phyloP scores from a whole-genome alignment of 345 rosid genomes.

The Linum trigynum region DNA sequence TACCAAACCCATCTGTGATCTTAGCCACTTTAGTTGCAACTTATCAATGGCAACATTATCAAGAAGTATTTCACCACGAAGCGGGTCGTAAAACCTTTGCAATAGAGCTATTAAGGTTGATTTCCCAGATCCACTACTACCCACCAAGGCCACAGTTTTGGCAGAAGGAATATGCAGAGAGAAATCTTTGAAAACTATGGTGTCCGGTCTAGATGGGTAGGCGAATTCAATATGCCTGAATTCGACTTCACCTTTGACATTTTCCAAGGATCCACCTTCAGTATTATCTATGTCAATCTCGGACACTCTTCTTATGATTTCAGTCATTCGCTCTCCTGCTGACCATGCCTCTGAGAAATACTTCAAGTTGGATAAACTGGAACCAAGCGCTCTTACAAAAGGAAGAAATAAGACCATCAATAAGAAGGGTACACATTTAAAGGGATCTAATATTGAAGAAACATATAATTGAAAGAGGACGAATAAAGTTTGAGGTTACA shows the following conservation, averaged over 20 bases:
- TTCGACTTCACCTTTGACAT: conserved; percentile 51
- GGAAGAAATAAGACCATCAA: neutral
- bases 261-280: conserved; percentile 39
- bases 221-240: conserved; percentile 49
- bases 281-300: conserved; percentile 51
- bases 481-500: conserved; percentile 10
- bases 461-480: neutral
- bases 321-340: conserved; percentile 52
- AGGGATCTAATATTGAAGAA: neutral
- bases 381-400: conserved; percentile 45
- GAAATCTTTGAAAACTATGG: conserved; percentile 41
- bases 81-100: conserved; percentile 78
- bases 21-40: conserved; percentile 71
- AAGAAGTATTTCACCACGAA: conserved; percentile 50
- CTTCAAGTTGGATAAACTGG: conserved; percentile 61
- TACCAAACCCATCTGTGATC: conserved; percentile 70
- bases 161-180: conserved; percentile 53
- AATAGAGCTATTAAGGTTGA: conserved; percentile 68
- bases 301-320: conserved; percentile 59
- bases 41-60: conserved; percentile 49
- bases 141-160: conserved; percentile 72
- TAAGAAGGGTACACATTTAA: too few relatives aligned
- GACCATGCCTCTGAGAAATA: conserved; percentile 58
- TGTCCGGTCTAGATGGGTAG: conserved; percentile 72
- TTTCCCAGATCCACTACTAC: conserved; percentile 86